Base-by-base conservation (phyloP, 2,329 filamentous ascomycete species). In the Xylaria sp. region DNA sequence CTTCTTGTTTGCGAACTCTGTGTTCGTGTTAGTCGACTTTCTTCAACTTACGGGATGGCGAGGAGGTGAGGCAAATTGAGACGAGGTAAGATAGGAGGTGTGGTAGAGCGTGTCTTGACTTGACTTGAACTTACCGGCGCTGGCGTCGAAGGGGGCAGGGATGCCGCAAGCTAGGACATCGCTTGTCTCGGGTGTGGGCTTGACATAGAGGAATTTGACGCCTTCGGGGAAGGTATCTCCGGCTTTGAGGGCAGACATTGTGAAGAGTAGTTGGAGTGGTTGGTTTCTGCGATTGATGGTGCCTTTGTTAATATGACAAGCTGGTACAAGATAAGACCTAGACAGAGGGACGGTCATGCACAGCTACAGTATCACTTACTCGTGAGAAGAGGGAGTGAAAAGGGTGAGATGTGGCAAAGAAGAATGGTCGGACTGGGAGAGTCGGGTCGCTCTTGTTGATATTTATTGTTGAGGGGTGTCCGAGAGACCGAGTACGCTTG, bases 181-280 rank as follows among this genome's bases (percentile, higher is more conserved):
- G 72, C 87, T 84, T 60, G 84, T 87, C 76, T 95, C 92, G 66
- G 87, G 84, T 15, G 89, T 87, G 81, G 93, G 93, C 70, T 93
- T 91, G 74, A 96, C 88, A 87, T 94, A 96, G 77, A 89, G 91
- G 86, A 98, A 98, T 81, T 86, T 86, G 71, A 97, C 91, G 76
- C 88, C 91, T 75, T 90, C 84, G 75, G 94, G 94, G 87, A 98
- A 95, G 80, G 85, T 85, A 81, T 97, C 93, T 79, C 94, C 94
- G 80, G 88, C 87, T 81, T 94, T 90, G 82, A 96, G 88, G 81
- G 87, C 87, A 83, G 91, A 77, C 86, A 88, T 87, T 69, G 70
- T 82, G 67, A 58, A 46, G 13, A 31, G 62, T 57, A 46, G 59
- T 28, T 62, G 43, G 31, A 62, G 6, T 6, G n/a, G 48, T 28